phyloP scores from a whole-genome alignment of 2,329 filamentous ascomycete species.

The Colletotrichum sp. region DNA sequence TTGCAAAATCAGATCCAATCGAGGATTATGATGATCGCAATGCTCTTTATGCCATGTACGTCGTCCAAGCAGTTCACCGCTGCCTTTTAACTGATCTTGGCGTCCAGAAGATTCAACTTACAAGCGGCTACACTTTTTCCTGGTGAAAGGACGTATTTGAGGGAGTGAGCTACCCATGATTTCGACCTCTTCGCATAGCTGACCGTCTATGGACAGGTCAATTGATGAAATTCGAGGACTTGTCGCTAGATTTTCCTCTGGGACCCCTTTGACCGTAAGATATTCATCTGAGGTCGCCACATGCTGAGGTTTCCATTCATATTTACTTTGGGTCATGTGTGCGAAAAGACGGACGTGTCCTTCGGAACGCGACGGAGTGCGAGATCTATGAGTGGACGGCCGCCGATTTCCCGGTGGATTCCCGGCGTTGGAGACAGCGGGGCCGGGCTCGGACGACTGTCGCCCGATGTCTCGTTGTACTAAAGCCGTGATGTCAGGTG shows the following conservation, averaged over 20 bases:
- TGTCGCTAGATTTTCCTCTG: not conserved
- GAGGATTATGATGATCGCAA: not conserved
- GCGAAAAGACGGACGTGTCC: not conserved
- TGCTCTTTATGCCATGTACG: not conserved
- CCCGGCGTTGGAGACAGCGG: not conserved
- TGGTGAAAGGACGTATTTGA: not conserved
- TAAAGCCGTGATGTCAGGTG: not conserved
- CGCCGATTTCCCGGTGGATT: slow-evolving; percentile 20
- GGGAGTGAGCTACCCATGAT: not conserved
- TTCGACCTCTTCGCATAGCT: not conserved
- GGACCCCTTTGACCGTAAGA: not conserved
- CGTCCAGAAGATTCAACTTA: not conserved
- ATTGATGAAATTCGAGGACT: not conserved
- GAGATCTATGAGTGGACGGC: not conserved
- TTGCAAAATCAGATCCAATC: not conserved
- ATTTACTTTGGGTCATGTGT: not conserved
- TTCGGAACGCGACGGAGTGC: not conserved
- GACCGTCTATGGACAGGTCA: not conserved
- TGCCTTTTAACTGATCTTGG: not conserved
- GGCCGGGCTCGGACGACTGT: not conserved
- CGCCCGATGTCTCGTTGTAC: not conserved
- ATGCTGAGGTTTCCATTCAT: not conserved
- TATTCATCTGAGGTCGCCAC: not conserved
- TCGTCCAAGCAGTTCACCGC: not conserved
- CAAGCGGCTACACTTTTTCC: not conserved